Conservation (phyloP, 345 rosid species). For the Euphorbia tirucalli region DNA sequence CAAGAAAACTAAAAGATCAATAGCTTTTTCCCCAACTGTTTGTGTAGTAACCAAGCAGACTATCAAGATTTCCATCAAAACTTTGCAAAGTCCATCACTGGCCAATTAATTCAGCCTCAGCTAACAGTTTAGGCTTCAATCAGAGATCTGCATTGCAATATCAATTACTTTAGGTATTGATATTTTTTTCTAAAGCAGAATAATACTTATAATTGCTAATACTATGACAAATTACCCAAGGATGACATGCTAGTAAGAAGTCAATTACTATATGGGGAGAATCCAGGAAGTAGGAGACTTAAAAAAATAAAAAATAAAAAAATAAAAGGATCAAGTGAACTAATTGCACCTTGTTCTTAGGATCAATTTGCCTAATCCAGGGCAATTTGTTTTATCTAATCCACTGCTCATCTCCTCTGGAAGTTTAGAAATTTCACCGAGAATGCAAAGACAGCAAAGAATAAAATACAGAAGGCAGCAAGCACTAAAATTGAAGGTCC, state of each 20-base stretch:
- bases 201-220: neutral
- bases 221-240: too few species aligned
- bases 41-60: neutral
- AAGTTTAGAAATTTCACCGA: constrained; percentile 70
- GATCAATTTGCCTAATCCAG: neutral
- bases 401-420: constrained; percentile 54
- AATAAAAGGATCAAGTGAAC: neutral
- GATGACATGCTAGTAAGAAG: too few species aligned
- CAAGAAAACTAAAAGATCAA: too few species aligned
- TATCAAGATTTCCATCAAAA: neutral
- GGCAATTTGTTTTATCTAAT: neutral
- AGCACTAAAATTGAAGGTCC: constrained; percentile 56
- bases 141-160: neutral
- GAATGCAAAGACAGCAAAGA: constrained; percentile 60
- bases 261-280: neutral
- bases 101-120: neutral
- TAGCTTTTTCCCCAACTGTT: neutral
- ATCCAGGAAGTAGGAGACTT: neutral
- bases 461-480: constrained; percentile 48
- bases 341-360: neutral
- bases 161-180: neutral
- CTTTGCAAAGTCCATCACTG: neutral
- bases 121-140: neutral
- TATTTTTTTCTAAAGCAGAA: neutral
- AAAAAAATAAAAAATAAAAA: neutral